Conservation (phyloP, 2,329 filamentous ascomycete genomes). For the Metarhizium brunneum region DNA sequence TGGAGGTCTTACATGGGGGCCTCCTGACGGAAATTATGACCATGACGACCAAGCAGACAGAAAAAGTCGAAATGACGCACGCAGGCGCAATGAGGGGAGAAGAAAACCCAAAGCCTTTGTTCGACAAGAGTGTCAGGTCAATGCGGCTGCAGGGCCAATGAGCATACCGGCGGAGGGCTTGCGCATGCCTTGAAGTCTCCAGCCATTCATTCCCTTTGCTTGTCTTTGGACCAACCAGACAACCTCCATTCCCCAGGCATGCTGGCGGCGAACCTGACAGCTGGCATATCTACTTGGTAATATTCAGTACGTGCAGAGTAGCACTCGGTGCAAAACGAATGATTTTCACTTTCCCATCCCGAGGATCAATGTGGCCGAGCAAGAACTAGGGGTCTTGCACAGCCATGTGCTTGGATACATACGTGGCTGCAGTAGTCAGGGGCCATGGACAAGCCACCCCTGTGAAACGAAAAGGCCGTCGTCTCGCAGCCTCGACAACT, state of each 20-base stretch:
- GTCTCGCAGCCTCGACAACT: too few relatives aligned
- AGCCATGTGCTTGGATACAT: not conserved
- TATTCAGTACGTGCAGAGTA: too few relatives aligned
- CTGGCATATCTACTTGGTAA: not conserved
- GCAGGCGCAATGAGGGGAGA: not conserved
- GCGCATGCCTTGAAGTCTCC: too few relatives aligned
- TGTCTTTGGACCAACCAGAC: not conserved
- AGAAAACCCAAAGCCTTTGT: not conserved
- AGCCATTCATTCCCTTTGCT: too few relatives aligned
- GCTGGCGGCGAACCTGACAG: not conserved
- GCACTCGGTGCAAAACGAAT: not conserved
- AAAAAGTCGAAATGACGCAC: too few relatives aligned
- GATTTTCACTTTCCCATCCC: not conserved
- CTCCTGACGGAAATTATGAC: too few relatives aligned
- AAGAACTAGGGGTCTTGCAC: not conserved
- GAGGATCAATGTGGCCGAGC: not conserved
- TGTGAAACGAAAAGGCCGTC: not conserved
- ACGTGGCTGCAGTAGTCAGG: not conserved
- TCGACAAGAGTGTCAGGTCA: not conserved
- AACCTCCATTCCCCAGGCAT: not conserved
- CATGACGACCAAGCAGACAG: too few relatives aligned
- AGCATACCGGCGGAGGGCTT: not conserved
- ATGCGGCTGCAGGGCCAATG: not conserved
- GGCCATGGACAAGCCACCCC: not conserved
- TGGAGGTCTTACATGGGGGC: too few relatives aligned